Base-by-base conservation (phyloP, 1,139 yeast species). In the Arxiozyma telluris region DNA sequence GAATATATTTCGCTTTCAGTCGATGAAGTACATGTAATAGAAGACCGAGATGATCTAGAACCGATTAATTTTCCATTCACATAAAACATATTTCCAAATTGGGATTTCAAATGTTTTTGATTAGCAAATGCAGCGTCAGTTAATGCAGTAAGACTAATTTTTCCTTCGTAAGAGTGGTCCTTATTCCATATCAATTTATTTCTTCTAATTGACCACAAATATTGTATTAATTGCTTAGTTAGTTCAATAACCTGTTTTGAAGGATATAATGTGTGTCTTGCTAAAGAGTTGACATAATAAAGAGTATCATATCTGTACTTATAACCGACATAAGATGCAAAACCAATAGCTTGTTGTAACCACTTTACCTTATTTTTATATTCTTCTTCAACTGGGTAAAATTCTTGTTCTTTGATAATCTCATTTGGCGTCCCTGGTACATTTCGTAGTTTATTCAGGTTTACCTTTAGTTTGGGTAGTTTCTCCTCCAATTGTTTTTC, bases 281-380 rank as follows among this genome's bases (percentile, higher is more conserved):
- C 54, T n/a, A 55, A 27, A 7, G 44, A 30, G 44, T 55, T 54
- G 12, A 54, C 44, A 20, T 49, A 51, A 43, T 47, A 53, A 12
- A 50, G 41, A 15, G 42, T 30, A 18, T 53, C 53, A 47, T 43
- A 51, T 38, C 54, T 27, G 39, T 34, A 49, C 25, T 50, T 49
- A 27, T 48, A 47, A 21, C 51, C 57, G 17, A 55, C 54, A 49
- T 53, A 51, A 5, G 56, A 53, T 30, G 50, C 47, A 15, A 34
- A 50, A 15, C 54, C 54, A 20, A 51, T 47, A 11, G 43, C 12
- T 38, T 25, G 39, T 47, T 51, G 56, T 47, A 55, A 17, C 44
- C 43, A 22, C 18, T 54, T 51, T 8, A 54, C 57, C 23, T 53
- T 48, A 17, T 20, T 34, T 11, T 50, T 41, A 43, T 53, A 41